These are phyloP conservation scores for Dictyostelium citrinum DNA, from an alignment of 78 protist genomes.

Conservation along the genomic window DNA sequence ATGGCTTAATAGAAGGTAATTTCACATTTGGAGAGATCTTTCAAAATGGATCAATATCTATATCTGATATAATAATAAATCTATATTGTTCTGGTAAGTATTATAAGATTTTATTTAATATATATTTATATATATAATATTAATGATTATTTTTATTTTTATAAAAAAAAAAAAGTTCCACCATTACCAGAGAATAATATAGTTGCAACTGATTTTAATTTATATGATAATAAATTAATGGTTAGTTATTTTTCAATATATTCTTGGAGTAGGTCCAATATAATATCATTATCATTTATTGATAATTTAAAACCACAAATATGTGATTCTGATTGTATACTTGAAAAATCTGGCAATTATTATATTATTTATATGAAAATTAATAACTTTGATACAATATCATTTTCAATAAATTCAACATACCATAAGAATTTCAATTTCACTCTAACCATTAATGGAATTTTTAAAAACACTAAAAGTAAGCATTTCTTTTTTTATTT, in stretches of 20 bases:
- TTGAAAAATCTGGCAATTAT: not conserved
- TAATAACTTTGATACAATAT: not conserved
- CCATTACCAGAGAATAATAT: not conserved
- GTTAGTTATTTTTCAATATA: not conserved
- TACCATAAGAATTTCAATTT: not conserved
- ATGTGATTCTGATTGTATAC: not conserved
- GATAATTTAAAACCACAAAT: not conserved
- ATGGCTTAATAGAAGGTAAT: not conserved
- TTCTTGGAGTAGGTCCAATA: not conserved
- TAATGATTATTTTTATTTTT: no score
- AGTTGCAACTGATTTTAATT: not conserved
- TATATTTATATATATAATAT: no score
- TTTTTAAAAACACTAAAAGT: not conserved
- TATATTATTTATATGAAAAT: not conserved
- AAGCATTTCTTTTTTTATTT: no score
- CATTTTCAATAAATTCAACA: not conserved
- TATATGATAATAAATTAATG: not conserved
- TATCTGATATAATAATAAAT: not conserved
- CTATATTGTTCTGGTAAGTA: not conserved
- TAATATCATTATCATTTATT: not conserved
- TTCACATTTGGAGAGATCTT: not conserved
- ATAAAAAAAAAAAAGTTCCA: not conserved
- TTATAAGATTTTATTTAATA: no score
- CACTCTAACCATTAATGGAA: not conserved
- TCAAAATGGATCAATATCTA: not conserved